A percentile compares a stretch with the other conserved stretches of the same genome.
Conservation (phyloP, 306 rosid genomes). For the Vigna trinervia region DNA sequence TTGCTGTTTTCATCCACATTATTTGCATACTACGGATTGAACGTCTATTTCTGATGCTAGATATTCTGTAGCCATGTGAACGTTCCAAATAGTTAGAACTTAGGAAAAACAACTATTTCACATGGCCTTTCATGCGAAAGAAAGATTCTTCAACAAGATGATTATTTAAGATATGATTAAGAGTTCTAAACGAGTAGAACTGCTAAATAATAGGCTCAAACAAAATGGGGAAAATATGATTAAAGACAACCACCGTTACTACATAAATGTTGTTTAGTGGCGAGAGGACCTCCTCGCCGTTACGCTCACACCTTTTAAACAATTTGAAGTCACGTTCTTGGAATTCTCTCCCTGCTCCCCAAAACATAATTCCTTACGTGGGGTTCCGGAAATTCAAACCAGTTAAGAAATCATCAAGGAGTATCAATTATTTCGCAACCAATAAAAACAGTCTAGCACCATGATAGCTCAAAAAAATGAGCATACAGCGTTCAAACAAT, state of each 20-base stretch:
- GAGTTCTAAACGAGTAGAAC: background rate
- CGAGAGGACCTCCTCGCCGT: too few relatives aligned
- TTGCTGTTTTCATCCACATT: background rate
- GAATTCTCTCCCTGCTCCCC: background rate
- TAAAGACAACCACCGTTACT: background rate
- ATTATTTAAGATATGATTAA: background rate
- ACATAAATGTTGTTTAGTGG: background rate
- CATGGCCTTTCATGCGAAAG: background rate
- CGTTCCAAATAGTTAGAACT: background rate
- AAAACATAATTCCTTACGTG: background rate
- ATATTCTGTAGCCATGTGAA: background rate
- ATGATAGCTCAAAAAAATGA: slow-evolving; percentile 52
- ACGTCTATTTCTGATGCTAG: background rate
- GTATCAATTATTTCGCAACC: slow-evolving; percentile 58
- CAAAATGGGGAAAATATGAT: background rate
- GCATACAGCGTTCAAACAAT: slow-evolving; percentile 54
- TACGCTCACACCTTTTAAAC: background rate
- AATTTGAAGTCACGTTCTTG: background rate
- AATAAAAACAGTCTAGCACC: slow-evolving; percentile 43
- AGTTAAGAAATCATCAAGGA: slow-evolving; percentile 46
- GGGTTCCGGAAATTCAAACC: slow-evolving; percentile 24
- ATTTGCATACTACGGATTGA: background rate
- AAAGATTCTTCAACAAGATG: too few relatives aligned
- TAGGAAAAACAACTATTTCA: background rate
- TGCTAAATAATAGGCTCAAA: background rate